Evolutionary conservation across 768 basidiomycete species (phyloP), one percentile per base, ranked within the genome.

Genomic region (Suillus subalutaceus): DNA sequence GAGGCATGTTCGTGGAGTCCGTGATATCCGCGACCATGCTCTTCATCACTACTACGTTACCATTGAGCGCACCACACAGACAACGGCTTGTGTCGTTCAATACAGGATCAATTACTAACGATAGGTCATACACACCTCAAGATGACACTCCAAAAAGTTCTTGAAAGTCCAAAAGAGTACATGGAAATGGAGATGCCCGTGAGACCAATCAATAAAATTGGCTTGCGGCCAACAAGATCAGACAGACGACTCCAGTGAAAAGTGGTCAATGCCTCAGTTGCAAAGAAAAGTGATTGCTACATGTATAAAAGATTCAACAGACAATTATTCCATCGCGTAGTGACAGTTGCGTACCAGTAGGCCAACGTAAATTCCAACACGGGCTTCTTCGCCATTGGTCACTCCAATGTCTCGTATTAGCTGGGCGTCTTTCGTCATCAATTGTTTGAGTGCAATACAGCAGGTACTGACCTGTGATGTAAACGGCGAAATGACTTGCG

Each of bases 401-500:
- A 80, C 74, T 15, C 68, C 65, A 18, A 66, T 58, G 38, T 66
- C 57, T 30, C 66, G 61, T 18, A 68, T 66, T 2, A 68, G 40
- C 65, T 66, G 65, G 8, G 8, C 16, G 48, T 20, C 23, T 58
- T 58, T 13, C n/a, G 12, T 58, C 38, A 40, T n/a, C 32, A 13
- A 23, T 26, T 5, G 23, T 23, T 40, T 16, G 15, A 23, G 35
- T 62, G 65, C 35, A 65, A 65, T 43, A 58, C 60, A 41, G 63
- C 38, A 55, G 30, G 37, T 15, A 63, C 81, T 59, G 65, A 87
- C 88, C 78, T 90, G 85, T 5, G 88, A 88, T 44, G 86, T 83
- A 71, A 90, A 91, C 0, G 90, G 90, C 65, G 84, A 88, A 66
- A 91, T 90, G 65, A 91, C 88, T 68, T 89, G 84, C 20, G 84